Evolutionary conservation across 2,329 filamentous ascomycete genomes (phyloP), one percentile per base, ranked within the genome.

Genomic region (Mollisiaceae sp.): DNA sequence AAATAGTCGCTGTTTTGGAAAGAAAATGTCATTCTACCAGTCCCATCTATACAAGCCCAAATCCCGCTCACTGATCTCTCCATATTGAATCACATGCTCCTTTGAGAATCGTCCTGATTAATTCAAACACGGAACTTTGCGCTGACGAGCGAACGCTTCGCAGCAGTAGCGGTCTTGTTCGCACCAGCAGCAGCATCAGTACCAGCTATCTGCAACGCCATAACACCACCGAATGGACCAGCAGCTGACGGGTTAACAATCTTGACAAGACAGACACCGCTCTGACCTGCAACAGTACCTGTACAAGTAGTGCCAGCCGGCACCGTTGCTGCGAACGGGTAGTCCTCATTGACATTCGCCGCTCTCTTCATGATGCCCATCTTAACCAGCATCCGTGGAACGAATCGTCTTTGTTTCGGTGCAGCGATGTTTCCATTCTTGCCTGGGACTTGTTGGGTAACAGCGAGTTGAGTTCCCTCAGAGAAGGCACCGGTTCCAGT

Each of bases 371-470:
- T 45, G 47, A 75, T 70, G 24, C 72, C 74, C 32, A 72, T 62
- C 32, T 70, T 71, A 64, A 73, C 70, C 22, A 75, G 70, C 8
- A 63, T 68, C 59, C 74, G 72, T 52, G 67, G 57, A 18, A 73
- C 59, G 62, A 74, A 65, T 27, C 66, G 60, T 12, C 70, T 68
- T 65, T 74, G 69, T 64, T 71, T 71, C 24, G 72, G 71, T 12
- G 72, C 73, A 22, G 70, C 72, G 56, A 74, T 75, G 65, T 81
- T 82, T 64, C 80, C 76, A 1, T 63, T 65, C 15, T 24, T 63
- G 64, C 85, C 85, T 2, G 81, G 81, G 2, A 85, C 79, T 65
- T 84, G 83, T 63, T 79, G 78, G 35, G 83, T 84, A 60, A 89
- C 86, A 43, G 82, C 76, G 74, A 87, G 84, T 66, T 82, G 78